Evolutionary conservation across 345 rosid species (phyloP), one percentile per base, ranked within the genome.

Genomic region (Bretschneidera sinensis): DNA sequence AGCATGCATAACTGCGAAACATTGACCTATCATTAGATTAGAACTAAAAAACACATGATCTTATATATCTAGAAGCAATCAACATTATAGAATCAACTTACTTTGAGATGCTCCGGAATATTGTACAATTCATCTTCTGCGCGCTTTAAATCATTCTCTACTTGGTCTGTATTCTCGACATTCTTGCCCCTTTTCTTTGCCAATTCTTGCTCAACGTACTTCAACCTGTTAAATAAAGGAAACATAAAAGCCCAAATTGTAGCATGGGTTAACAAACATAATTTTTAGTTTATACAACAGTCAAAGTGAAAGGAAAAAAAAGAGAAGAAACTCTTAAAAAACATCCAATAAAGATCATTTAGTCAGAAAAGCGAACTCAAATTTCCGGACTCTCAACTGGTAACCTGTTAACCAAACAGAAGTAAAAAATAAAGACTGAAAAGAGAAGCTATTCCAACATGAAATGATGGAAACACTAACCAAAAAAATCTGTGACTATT

Each of bases 41-140:
- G 45, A 39, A 39, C 52, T 11, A 48, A 5, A 48, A 48, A 20
- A 48, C 17, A 14, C 22, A 48, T 6, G 49, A 14, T 1, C 17
- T 48, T 48, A 48, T 3, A 48, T 48, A 11, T 17, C 20, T 48
- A 48, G 17, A 48, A 51, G 19, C 60, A 55, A 8, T 17, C 24
- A 52, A 35, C 51, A 60, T 24, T 13, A 56, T 48, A 48, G 65
- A 67, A 9, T 0, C 55, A 31, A 68, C 81, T 74, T 53, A 92
- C 96, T 68, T 87, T 87, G 69, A 92, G 99, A 81, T 92, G 99
- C 74, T 92, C 97, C 0, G 99, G 99, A 54, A 92, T 76, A 66
- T 71, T 81, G 81, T 87, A 94, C 0, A 94, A 66, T 79, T 92
- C 97, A 78, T 92, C 97, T 75, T 92, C 96, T 3, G 83, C 94